A percentile compares a stretch with the other conserved stretches of the same genome.
These are phyloP conservation scores for Xylariaceae sp. DNA, from an alignment of 2,329 filamentous ascomycete species.

Conservation along the genomic window DNA sequence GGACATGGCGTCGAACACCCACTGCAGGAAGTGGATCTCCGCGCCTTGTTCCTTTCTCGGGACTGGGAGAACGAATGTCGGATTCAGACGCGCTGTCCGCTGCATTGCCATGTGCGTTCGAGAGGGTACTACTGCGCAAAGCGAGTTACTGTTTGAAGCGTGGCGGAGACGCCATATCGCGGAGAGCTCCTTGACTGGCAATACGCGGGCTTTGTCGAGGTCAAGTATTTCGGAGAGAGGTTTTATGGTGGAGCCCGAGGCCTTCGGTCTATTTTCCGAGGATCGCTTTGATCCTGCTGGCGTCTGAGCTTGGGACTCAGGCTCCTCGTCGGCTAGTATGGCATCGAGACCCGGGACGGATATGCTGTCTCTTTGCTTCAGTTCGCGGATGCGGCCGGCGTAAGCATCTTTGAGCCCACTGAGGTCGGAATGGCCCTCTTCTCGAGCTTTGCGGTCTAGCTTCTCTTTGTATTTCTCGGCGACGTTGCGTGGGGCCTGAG, in stretches of 20 bases:
- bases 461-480: conserved; percentile 85
- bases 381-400: conserved; percentile 71
- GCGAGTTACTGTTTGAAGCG: conserved; percentile 64
- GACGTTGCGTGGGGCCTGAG: conserved; percentile 62
- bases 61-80: conserved; percentile 87
- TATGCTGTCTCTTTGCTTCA: conserved; percentile 64
- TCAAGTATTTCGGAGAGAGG: conserved; percentile 61
- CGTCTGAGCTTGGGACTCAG: conserved; percentile 29
- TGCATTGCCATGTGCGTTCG: conserved; percentile 72
- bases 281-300: conserved; percentile 12
- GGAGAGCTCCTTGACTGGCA: conserved; percentile 79
- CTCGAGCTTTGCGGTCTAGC: conserved; percentile 74
- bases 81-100: conserved; percentile 65
- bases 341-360: conserved; percentile 37
- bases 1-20: conserved; percentile 73
- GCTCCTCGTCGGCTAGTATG: conserved; percentile 27
- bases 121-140: conserved; percentile 80
- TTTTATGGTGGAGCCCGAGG: conserved; percentile 32
- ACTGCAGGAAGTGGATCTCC: conserved; percentile 95
- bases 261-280: neutral
- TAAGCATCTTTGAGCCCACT: conserved; percentile 78
- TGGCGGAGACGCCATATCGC: conserved; percentile 88
- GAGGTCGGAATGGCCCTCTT: conserved; percentile 66
- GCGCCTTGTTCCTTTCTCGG: conserved; percentile 66
- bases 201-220: conserved; percentile 67